Conservation (phyloP, 2,329 filamentous ascomycete genomes). For the Penicillium oxalicum region DNA sequence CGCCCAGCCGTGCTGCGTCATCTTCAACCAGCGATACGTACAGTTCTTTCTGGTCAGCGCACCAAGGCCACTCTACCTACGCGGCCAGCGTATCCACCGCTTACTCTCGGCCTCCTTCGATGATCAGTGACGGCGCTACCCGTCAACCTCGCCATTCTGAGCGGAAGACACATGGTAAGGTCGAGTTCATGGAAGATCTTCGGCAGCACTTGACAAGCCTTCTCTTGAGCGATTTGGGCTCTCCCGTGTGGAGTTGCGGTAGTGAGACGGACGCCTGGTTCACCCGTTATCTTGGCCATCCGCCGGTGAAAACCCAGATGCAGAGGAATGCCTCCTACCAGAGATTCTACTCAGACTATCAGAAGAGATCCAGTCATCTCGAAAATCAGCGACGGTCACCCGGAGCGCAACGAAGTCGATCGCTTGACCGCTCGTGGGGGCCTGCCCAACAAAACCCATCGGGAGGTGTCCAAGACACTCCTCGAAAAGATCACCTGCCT, state of each 20-base stretch:
- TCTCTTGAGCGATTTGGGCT: constrained; percentile 81
- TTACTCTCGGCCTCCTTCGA: constrained; percentile 41
- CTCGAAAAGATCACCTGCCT: constrained; percentile 26
- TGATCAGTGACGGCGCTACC: constrained; percentile 35
- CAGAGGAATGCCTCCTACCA: constrained; percentile 34
- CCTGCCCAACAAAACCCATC: constrained; percentile 3
- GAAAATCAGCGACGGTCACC: constrained; percentile 18
- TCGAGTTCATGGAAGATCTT: constrained; percentile 69
- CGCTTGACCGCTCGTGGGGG: constrained; percentile 24
- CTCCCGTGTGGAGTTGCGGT: constrained; percentile 75
- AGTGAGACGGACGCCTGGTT: constrained; percentile 95
- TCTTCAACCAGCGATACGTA: constrained; percentile 65
- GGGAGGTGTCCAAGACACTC: constrained; percentile 5
- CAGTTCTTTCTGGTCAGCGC: constrained; percentile 84
- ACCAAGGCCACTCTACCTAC: constrained; percentile 61
- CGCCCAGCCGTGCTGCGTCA: constrained; percentile 61
- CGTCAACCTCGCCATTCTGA: constrained; percentile 30
- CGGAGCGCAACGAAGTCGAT: constrained; percentile 30
- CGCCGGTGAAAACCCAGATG: constrained; percentile 39
- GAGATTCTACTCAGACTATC: constrained; percentile 34
- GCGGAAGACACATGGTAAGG: constrained; percentile 59
- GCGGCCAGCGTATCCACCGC: constrained; percentile 58
- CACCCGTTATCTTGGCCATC: constrained; percentile 47
- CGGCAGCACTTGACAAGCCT: constrained; percentile 76
- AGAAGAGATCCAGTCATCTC: constrained; percentile 26